Evolutionary conservation across 208 protist genomes (phyloP), one percentile per base, ranked within the genome.

Genomic region (Strigomonas galati): DNA sequence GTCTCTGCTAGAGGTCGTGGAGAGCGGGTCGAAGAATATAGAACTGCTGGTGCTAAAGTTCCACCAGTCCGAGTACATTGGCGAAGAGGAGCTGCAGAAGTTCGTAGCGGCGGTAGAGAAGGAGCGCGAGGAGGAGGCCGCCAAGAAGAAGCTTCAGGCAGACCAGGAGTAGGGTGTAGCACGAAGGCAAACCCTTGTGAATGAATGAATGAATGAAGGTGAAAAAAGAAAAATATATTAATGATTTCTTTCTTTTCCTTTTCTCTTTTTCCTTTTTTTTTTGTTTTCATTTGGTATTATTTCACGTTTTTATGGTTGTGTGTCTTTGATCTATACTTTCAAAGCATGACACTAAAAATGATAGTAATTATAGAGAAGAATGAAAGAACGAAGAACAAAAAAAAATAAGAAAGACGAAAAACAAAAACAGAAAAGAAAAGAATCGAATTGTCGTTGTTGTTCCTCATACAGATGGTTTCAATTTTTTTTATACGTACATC

Each of bases 1-100:
- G 68, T 87, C 98, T 4, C 86, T 99, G n/a, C 76, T 99, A 10
- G 98, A 99, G 91, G 97, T 98, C 61, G 83, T 98, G 23, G 92
- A 97, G 77, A 93, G 87, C 67, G 89, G 90, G 37, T 93, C 87
- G n/a, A 89, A 91, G 76, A 94, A 94, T 63, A 85, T 96, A 43
- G 91, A 96, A 65, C 72, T 96, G 55, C 78, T 96, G 1, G 84
- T 96, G 62, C 73, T 96, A 28, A 76, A 89, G 74, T 72, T 80
- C 67, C 76, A 82, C 57, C 62, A 88, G 28, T 69, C 80, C 26
- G 57, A 60, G 28, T 92, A 93, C 79, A 73, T 95, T 44, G 79
- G 62, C 37, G 89, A 95, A 54, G 76, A 84, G 52, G 89, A 95
- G 72, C 79, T 95, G 40, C 80, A 77, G 53, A 82, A 78, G 69